Evolutionary conservation across 1,139 yeast species (phyloP), one percentile per base, ranked within the genome.

Genomic region (Geotrichum candidum): DNA sequence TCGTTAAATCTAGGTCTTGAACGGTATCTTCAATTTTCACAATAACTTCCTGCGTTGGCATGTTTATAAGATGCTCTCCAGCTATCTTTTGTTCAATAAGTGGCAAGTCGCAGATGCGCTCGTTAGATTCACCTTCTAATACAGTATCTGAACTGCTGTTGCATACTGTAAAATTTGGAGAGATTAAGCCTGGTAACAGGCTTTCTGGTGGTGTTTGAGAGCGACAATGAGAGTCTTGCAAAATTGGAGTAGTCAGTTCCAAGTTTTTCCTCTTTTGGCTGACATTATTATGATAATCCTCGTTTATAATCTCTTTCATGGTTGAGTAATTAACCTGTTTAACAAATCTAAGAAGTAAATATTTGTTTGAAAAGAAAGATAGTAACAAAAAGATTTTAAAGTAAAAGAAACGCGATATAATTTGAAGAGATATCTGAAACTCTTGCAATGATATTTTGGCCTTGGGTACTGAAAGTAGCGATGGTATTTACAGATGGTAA

Each of bases 61-160:
- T 15, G 38, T 41, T 22, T 25, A 38, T 52, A 13, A 41, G 48
- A 38, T 56, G 62, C 11, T 54, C 62, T 6, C 62, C 62, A 46
- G 62, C 57, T 27, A 54, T 60, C 11, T 56, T 56, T 13, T 56
- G 54, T 9, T 54, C 31, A 22, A 60, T 56, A 6, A 41, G 57
- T 1, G 59, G 62, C 11, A 56, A 53, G 10, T 54, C 56, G 23
- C 50, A 23, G 9, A 56, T 50, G 33, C 2, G 18, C 18, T 38
- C 54, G 22, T 53, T 54, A 18, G 45, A 25, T 31, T 51, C 51
- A n/a, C 31, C 52, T 22, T 56, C 62, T 15, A 59, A 57, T 33
- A 60, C 53, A 13, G 62, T 60, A 31, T 60, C 62, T 31, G 62
- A 60, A 25, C 62, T 60, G 27, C 53, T 60, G 41, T 60, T 60